These are phyloP conservation scores for Skeletonema costatum DNA, from an alignment of 108 stramenopile species.

Conservation along the genomic window DNA sequence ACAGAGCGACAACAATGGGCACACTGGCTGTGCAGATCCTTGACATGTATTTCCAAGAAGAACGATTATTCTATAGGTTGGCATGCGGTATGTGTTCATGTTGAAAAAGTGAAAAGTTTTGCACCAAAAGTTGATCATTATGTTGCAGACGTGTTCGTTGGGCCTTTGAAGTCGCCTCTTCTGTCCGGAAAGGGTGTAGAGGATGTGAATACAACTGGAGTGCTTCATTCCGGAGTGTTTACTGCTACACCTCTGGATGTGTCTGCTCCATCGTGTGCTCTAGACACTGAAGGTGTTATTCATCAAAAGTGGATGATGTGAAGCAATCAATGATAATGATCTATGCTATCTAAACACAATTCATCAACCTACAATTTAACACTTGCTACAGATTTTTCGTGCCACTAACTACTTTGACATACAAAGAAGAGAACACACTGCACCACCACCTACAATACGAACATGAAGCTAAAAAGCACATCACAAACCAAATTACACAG, in stretches of 20 bases:
- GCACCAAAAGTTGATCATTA: constrained; percentile 86
- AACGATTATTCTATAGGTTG: constrained; percentile 38
- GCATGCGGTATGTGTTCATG: constrained; percentile 68
- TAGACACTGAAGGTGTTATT: constrained; percentile 61
- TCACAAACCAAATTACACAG: not conserved
- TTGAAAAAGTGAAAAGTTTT: constrained; percentile 93
- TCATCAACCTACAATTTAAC: no score
- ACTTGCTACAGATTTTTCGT: no score
- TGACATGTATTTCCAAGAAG: constrained; percentile 25
- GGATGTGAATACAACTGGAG: constrained; percentile 17
- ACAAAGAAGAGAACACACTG: not conserved
- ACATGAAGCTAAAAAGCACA: no score
- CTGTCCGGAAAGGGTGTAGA: not conserved
- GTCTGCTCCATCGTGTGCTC: constrained; percentile 68
- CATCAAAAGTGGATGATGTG: constrained; percentile 74
- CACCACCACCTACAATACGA: not conserved
- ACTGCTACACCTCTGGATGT: constrained; percentile 13
- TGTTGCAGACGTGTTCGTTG: constrained; percentile 88
- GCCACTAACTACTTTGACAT: not conserved
- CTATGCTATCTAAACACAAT: not conserved
- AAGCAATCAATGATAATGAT: not conserved
- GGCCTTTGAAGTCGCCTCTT: constrained; percentile 34
- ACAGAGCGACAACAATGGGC: constrained; percentile 67
- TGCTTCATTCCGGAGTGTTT: constrained; percentile 40
- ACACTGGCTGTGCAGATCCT: constrained; percentile 61